Evolutionary conservation across 2,329 filamentous ascomycete genomes (phyloP).

Genomic region (Laburnicola sp.): DNA sequence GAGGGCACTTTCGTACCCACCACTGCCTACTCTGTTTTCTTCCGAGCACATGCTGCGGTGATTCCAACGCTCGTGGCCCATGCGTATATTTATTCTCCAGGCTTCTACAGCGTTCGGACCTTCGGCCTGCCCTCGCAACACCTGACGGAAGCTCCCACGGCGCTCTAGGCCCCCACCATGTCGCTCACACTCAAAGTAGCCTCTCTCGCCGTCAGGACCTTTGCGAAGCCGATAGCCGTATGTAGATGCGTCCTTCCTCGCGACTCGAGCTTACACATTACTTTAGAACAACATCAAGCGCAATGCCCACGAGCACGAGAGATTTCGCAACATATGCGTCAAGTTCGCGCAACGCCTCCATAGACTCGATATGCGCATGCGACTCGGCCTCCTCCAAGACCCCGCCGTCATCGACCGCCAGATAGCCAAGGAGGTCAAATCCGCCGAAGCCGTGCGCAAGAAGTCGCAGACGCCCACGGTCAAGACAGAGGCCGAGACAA

Average conservation of each 20-base stretch:
- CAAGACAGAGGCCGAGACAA: slow-evolving; percentile 63
- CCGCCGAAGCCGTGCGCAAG: slow-evolving; percentile 58
- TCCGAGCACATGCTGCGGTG: no score
- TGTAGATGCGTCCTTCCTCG: slow-evolving; percentile 28
- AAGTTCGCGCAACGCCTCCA: slow-evolving; percentile 66
- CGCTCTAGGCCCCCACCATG: slow-evolving; percentile 48
- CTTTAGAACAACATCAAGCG: slow-evolving; percentile 66
- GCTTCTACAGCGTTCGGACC: not conserved
- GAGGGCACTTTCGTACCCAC: no score
- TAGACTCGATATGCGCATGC: slow-evolving; percentile 68
- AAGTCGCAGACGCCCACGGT: slow-evolving; percentile 59
- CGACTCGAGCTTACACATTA: not conserved
- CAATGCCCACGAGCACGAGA: slow-evolving; percentile 69
- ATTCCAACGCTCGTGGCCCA: not conserved
- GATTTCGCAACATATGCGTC: slow-evolving; percentile 65
- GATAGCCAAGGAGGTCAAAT: slow-evolving; percentile 57
- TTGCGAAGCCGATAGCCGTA: slow-evolving; percentile 70
- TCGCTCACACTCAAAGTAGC: slow-evolving; percentile 68
- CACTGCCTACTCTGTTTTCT: not conserved
- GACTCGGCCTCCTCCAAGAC: slow-evolving; percentile 66
- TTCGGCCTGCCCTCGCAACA: not conserved
- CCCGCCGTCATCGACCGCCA: slow-evolving; percentile 58
- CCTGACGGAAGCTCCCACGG: not conserved
- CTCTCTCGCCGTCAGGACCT: slow-evolving; percentile 65
- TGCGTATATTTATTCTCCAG: not conserved